Percentiles rank a stretch among this genome's conserved stretches.
These are phyloP conservation scores for Pythium phragmiticola DNA, from an alignment of 352 stramenopile genomes.

Conservation along the genomic window DNA sequence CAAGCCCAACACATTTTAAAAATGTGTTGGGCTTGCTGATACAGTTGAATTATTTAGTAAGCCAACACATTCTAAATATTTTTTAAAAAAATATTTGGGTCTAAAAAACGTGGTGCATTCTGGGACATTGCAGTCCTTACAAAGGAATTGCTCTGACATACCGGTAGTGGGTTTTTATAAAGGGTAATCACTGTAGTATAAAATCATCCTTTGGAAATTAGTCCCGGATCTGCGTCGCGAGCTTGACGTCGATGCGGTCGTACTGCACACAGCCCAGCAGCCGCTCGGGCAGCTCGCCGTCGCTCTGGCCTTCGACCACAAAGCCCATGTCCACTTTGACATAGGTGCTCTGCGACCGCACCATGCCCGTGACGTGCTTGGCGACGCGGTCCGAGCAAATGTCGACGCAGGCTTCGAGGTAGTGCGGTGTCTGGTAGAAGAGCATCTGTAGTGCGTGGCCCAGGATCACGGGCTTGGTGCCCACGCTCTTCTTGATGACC, in stretches of 20 bases:
- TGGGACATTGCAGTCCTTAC: too few species aligned
- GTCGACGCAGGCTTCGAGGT: conserved; percentile 78
- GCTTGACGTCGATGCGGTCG: conserved; percentile 65
- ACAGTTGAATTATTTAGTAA: too few species aligned
- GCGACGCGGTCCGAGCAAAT: conserved; percentile 72
- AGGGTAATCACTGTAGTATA: too few species aligned
- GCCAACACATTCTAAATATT: too few species aligned
- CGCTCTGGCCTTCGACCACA: conserved; percentile 68
- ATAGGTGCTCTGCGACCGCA: conserved; percentile 57
- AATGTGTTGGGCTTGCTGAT: too few species aligned
- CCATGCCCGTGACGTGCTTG: conserved; percentile 77
- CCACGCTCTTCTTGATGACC: conserved; percentile 81
- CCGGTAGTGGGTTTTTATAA: too few species aligned
- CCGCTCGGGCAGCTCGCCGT: conserved; percentile 74
- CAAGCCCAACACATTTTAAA: too few species aligned
- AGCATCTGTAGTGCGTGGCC: conserved; percentile 56
- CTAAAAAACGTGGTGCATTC: too few species aligned
- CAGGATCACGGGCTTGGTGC: conserved; percentile 76
- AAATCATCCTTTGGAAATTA: too few species aligned
- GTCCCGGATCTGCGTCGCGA: conserved; percentile 48
- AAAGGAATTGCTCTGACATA: too few species aligned
- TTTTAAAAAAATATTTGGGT: too few species aligned
- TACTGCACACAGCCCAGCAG: conserved; percentile 81
- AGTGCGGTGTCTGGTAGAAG: conserved; percentile 59
- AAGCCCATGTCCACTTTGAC: conserved; percentile 82